A percentile compares a stretch with the other conserved stretches of the same genome.
Conservation (phyloP, 495 filamentous ascomycete species). For the Lentithecium fluviatile region DNA sequence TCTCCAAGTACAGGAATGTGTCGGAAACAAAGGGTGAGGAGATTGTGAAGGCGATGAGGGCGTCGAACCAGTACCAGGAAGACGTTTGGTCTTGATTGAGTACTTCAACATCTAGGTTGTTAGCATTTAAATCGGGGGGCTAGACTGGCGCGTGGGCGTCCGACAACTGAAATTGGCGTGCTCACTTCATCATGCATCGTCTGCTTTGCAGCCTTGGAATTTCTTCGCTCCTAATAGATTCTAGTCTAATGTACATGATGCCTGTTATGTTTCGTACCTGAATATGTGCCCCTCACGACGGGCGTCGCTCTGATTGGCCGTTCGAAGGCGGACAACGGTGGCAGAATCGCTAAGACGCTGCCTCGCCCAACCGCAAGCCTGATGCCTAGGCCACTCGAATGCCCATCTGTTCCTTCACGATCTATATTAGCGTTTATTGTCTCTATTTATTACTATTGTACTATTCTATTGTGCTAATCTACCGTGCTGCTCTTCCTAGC, state of each 20-base stretch:
- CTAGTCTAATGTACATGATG: too few species aligned
- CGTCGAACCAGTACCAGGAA: slow-evolving; percentile 90
- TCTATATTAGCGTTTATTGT: too few species aligned
- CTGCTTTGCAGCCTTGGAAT: background rate
- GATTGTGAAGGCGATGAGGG: slow-evolving; percentile 92
- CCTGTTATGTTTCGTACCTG: too few species aligned
- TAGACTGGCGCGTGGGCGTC: slow-evolving; percentile 28
- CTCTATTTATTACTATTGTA: too few species aligned
- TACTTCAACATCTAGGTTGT: background rate
- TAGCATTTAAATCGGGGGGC: slow-evolving; percentile 17
- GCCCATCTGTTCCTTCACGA: too few species aligned
- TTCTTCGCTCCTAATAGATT: too few species aligned
- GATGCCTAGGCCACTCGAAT: too few species aligned
- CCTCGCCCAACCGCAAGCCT: too few species aligned
- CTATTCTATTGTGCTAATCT: too few species aligned
- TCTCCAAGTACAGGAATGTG: slow-evolving; percentile 76
- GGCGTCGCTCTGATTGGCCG: background rate
- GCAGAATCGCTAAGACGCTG: background rate
- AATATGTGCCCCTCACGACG: too few species aligned
- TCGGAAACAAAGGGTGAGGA: slow-evolving; percentile 86
- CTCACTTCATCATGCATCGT: background rate
- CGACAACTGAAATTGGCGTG: background rate
- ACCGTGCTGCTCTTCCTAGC: too few species aligned
- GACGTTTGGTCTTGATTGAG: slow-evolving; percentile 42
- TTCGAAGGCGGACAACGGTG: background rate